Conservation (phyloP, 768 basidiomycete species). For the Kwoniella sp. region DNA sequence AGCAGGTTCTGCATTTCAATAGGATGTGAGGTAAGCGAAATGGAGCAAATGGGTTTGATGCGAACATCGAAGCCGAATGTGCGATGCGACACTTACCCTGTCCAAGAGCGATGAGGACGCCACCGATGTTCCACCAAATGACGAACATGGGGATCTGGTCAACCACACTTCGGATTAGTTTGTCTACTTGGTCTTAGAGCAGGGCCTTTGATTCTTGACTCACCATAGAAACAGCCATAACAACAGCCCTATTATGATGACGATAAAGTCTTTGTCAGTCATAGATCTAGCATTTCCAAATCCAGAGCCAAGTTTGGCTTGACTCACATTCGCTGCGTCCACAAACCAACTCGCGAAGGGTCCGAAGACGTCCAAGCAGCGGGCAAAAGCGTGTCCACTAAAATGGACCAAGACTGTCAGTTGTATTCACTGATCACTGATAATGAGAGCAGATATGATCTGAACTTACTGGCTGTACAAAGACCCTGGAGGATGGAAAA, state of each 20-base stretch:
- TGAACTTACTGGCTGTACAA: slow-evolving; percentile 64
- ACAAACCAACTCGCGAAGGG: slow-evolving; percentile 81
- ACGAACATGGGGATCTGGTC: slow-evolving; percentile 60
- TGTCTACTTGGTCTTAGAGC: too few relatives aligned
- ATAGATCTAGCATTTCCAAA: too few relatives aligned
- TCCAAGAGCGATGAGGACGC: slow-evolving; percentile 65
- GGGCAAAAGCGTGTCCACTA: slow-evolving; percentile 86
- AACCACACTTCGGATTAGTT: neutral
- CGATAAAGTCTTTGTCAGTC: too few relatives aligned
- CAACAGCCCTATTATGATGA: slow-evolving; percentile 48
- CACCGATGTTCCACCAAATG: slow-evolving; percentile 82
- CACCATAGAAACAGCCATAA: slow-evolving; percentile 43
- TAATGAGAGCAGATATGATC: too few relatives aligned
- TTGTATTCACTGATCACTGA: too few relatives aligned
- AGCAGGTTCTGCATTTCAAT: slow-evolving; percentile 66
- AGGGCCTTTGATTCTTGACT: slow-evolving; percentile 7
- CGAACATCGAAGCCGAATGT: too few relatives aligned
- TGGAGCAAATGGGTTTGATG: too few relatives aligned
- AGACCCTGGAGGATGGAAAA: slow-evolving; percentile 82
- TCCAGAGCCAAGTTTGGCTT: too few relatives aligned
- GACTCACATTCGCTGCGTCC: slow-evolving; percentile 77
- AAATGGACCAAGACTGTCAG: too few relatives aligned
- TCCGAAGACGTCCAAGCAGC: slow-evolving; percentile 89
- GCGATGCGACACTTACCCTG: slow-evolving; percentile 44
- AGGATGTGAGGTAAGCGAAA: too few relatives aligned